Evolutionary conservation across 73 alveolate species (phyloP).

Genomic region (Paramecium biaurelia): DNA sequence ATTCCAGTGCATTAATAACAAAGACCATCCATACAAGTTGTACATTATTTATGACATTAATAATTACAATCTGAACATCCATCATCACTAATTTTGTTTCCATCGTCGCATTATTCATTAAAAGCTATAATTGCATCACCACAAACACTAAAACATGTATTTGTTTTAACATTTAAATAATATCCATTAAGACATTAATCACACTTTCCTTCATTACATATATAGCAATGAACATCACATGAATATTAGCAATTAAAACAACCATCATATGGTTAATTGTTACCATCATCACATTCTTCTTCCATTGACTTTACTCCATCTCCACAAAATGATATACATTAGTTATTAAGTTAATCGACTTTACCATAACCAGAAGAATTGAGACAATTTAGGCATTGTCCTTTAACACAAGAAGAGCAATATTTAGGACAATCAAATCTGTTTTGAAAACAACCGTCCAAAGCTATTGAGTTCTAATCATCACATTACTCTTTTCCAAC

Average conservation of each 20-base stretch:
- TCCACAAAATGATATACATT: background rate
- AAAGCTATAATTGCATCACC: background rate
- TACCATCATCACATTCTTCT: background rate
- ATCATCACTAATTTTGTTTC: background rate
- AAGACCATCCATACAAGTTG: background rate
- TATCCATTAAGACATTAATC: background rate
- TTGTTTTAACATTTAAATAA: background rate
- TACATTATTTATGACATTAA: background rate
- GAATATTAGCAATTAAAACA: background rate
- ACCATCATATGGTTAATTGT: background rate
- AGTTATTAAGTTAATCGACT: background rate
- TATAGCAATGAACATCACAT: background rate
- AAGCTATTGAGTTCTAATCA: conserved; percentile 23
- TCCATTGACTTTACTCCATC: background rate
- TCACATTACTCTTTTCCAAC: conserved; percentile 62
- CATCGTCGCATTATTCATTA: background rate
- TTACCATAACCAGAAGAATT: background rate
- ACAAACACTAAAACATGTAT: background rate
- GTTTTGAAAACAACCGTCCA: conserved; percentile 56
- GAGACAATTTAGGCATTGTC: background rate
- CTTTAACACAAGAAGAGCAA: background rate
- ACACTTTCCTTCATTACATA: background rate
- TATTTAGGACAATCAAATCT: background rate
- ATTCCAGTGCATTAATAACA: background rate
- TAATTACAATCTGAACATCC: background rate